A percentile compares a stretch with the other conserved stretches of the same genome.
Conservation (phyloP, 164 flowering plant genomes). For the Akebia trifoliata region DNA sequence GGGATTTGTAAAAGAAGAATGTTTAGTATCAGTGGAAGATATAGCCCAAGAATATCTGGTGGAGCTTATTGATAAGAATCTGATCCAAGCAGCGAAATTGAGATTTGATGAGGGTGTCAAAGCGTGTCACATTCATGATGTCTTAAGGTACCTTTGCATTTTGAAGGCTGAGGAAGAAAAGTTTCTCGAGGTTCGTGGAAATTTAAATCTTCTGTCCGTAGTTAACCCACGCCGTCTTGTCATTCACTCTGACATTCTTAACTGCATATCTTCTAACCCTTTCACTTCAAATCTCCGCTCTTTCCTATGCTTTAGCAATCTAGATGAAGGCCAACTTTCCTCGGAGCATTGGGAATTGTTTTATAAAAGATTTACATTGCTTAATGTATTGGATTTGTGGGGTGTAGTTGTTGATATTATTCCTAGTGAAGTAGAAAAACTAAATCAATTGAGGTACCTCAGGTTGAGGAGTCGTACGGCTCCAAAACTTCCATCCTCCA, state of each 20-base stretch:
- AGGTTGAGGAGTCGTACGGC: neutral
- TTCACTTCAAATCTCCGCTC: neutral
- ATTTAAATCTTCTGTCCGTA: neutral
- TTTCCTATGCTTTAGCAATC: neutral
- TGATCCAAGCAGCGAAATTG: neutral
- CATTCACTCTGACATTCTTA: neutral
- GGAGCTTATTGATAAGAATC: neutral
- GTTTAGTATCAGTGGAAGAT: constrained; percentile 3
- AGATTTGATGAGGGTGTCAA: constrained; percentile 8
- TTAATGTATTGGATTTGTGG: constrained; percentile 6
- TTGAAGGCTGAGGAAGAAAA: constrained; percentile 5
- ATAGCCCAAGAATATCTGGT: constrained; percentile 7
- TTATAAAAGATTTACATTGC: neutral
- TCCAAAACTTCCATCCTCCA: constrained; percentile 9
- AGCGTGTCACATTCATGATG: constrained; percentile 12
- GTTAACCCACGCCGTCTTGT: neutral
- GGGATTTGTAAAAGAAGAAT: neutral
- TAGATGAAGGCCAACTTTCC: neutral
- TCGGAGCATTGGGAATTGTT: neutral
- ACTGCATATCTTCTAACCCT: neutral
- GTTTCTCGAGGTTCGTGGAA: constrained; percentile 2
- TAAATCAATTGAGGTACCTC: constrained; percentile 25
- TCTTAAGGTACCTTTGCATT: constrained; percentile 8
- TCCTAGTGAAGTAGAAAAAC: constrained; percentile 11
- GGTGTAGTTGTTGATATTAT: no score